phyloP scores from a whole-genome alignment of 2,329 filamentous ascomycete species.

The Hymenoscyphus repandus region DNA sequence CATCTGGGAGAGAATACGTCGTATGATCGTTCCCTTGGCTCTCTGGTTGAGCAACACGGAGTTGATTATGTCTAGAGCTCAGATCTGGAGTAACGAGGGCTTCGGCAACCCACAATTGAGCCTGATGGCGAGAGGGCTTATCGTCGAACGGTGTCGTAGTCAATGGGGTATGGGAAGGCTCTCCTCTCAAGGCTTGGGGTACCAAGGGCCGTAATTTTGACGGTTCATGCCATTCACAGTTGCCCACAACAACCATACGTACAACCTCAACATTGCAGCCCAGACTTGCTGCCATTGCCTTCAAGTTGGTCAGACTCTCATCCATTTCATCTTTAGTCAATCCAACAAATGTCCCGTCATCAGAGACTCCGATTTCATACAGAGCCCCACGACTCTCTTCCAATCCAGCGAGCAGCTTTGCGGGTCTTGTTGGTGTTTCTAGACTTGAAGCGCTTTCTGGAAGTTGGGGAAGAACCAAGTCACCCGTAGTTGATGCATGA shows the following conservation, averaged over 20 bases:
- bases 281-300: conserved; percentile 86
- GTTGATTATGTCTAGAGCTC: conserved; percentile 31
- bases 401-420: conserved; percentile 66
- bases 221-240: conserved; percentile 61
- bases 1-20: neutral
- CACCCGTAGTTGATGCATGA: conserved; percentile 72
- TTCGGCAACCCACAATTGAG: conserved; percentile 80
- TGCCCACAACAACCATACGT: conserved; percentile 77
- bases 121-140: conserved; percentile 32
- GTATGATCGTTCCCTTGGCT: neutral
- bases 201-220: too few relatives aligned
- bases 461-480: conserved; percentile 69
- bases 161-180: neutral
- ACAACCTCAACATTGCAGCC: conserved; percentile 81
- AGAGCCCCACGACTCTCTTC: conserved; percentile 90
- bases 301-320: conserved; percentile 79
- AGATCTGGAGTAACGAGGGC: conserved; percentile 77
- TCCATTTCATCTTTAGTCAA: conserved; percentile 86
- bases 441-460: conserved; percentile 56
- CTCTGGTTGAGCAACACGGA: neutral
- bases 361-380: conserved; percentile 94
- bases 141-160: neutral
- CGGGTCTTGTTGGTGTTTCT: conserved; percentile 42
- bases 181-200: conserved; percentile 8
- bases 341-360: conserved; percentile 87